These are phyloP conservation scores for Aspergillus novofumigatus DNA, from an alignment of 2,329 filamentous ascomycete species.

Conservation along the genomic window DNA sequence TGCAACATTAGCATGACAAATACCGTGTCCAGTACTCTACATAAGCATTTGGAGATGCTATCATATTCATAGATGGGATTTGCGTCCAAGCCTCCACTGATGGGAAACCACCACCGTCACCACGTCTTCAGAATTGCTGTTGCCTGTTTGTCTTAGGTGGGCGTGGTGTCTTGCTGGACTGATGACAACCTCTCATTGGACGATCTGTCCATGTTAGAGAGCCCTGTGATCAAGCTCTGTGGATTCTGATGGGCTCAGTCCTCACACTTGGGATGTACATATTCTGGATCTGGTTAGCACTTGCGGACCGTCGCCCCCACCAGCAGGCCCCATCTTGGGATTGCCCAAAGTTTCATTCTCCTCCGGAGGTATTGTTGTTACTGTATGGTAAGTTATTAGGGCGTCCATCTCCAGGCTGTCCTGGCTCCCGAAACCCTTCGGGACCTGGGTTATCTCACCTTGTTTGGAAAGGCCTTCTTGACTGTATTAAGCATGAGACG, in stretches of 20 bases:
- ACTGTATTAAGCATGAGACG: too few relatives aligned
- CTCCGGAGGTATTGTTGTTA: not conserved
- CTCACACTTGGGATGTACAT: slow-evolving; percentile 6
- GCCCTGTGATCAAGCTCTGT: not conserved
- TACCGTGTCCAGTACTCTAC: too few relatives aligned
- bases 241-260: not conserved
- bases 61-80: not conserved
- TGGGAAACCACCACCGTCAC: not conserved
- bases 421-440: not conserved
- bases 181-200: not conserved
- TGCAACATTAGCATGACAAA: too few relatives aligned
- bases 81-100: too few relatives aligned
- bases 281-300: slow-evolving; percentile 16
- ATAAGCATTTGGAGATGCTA: not conserved
- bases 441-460: too few relatives aligned
- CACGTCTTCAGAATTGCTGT: not conserved
- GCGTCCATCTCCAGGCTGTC: not conserved
- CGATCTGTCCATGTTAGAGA: not conserved
- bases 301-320: slow-evolving; percentile 5
- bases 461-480: too few relatives aligned
- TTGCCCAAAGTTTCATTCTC: slow-evolving; percentile 5
- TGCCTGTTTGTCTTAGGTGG: not conserved
- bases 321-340: slow-evolving; percentile 1
- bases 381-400: not conserved
- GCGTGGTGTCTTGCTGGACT: not conserved